Base-by-base conservation (phyloP, 108 stramenopile genomes). In the Nitzschia sp. region DNA sequence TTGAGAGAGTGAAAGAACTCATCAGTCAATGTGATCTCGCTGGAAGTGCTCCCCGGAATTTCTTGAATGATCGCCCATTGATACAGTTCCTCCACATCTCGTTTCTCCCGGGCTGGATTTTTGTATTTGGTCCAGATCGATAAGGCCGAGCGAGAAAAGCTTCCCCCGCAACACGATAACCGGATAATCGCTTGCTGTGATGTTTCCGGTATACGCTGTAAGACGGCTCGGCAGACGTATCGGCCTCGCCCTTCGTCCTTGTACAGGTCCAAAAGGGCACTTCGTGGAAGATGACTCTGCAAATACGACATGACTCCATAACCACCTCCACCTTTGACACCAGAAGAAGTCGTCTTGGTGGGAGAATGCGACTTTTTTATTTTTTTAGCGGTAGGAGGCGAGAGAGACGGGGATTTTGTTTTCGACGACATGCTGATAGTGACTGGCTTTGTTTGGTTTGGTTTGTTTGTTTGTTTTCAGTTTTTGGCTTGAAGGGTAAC, bases 271-370 rank as follows among this genome's bases (percentile, higher is more conserved):
- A 70, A 54, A 29, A 87, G 65, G 0, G 67, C 23, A 17, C 50
- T 44, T 0, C 69, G 45, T 1, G 74, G 57, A 2, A 87, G 54
- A 19, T 53, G 45, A 8, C 48, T 58, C 25, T 67, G 71, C 2
- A 87, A 48, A 56, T 80, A 87, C 15, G 72, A 71, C 78, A 87
- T 69, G 0, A 87, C 79, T 15, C 81, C 86, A 2, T 16, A n/a
- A 15, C 23, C 25, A 26, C 36, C 38, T 17, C 15, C 11, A 31
- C 2, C 44, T 61, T 22, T 13, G 1, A 17, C 60, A 13, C 44
- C 44, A 8, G 22, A 17, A 21, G 38, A 19, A 32, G 41, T 21
- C 21, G 15, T 26, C n/a, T 16, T 58, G n/a, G 28, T n/a, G 31
- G 57, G 32, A 0, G 31, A 33, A 11, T 11, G 13, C 11, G 58